Percentiles rank a stretch among this genome's conserved stretches.
Conservation (phyloP, 306 rosid genomes). For the Lathyrus oleraceus region DNA sequence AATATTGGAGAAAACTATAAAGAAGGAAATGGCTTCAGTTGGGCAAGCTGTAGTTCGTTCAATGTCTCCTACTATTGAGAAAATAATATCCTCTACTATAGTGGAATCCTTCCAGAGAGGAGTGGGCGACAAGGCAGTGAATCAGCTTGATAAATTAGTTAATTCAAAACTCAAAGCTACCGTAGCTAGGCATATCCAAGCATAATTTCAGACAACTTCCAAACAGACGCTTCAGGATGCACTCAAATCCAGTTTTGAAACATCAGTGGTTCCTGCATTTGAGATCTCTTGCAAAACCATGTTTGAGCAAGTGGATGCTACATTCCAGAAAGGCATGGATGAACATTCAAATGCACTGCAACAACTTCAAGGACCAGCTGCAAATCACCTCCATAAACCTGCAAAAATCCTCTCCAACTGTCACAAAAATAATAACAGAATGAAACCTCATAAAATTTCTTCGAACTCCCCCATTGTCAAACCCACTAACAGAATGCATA, state of each 20-base stretch:
- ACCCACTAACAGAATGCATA: too few species aligned
- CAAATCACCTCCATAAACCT: too few species aligned
- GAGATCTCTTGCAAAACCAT: slow-evolving; percentile 89
- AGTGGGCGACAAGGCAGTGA: slow-evolving; percentile 91
- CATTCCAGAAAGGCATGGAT: slow-evolving; percentile 91
- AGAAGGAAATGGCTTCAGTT: slow-evolving; percentile 84
- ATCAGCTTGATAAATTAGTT: slow-evolving; percentile 92
- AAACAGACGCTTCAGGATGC: slow-evolving; percentile 96
- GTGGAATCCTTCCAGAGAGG: slow-evolving; percentile 84
- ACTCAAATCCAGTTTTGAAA: slow-evolving; percentile 78
- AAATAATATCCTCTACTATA: slow-evolving; percentile 72
- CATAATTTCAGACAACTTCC: slow-evolving; percentile 93
- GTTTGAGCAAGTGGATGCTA: slow-evolving; percentile 95
- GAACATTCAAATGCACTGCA: slow-evolving; percentile 82
- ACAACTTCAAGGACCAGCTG: too few species aligned
- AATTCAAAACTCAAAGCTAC: slow-evolving; percentile 84
- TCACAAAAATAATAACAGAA: too few species aligned
- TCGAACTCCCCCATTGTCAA: too few species aligned
- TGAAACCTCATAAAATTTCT: too few species aligned
- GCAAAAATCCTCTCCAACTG: too few species aligned
- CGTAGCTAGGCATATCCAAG: slow-evolving; percentile 97
- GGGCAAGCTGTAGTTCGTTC: slow-evolving; percentile 78
- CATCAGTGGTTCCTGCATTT: slow-evolving; percentile 79
- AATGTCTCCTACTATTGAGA: slow-evolving; percentile 75
- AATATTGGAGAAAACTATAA: slow-evolving; percentile 75